A percentile compares a stretch with the other conserved stretches of the same genome.
Conservation (phyloP, 2,329 filamentous ascomycete species). For the Colletotrichum sublineola region DNA sequence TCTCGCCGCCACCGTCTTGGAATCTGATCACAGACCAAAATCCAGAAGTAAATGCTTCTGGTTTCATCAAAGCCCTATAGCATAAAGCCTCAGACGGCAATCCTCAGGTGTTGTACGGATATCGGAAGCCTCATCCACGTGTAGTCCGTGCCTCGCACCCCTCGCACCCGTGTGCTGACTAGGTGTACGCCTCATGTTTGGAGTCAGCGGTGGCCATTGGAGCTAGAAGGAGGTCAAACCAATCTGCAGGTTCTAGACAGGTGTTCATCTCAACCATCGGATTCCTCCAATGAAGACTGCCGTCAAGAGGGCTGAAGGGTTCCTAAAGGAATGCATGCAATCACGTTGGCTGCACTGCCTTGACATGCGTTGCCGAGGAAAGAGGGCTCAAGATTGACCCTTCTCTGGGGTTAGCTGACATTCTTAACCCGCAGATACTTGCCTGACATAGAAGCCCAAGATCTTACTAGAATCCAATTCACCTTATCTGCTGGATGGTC, state of each 20-base stretch:
- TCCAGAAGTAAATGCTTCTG: not conserved
- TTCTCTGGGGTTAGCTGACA: slow-evolving; percentile 17
- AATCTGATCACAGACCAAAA: not conserved
- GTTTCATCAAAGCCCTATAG: not conserved
- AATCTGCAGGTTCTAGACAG: slow-evolving; percentile 22
- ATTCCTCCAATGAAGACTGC: not conserved
- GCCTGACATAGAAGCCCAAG: not conserved
- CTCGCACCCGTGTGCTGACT: not conserved
- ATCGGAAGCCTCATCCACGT: slow-evolving; percentile 36
- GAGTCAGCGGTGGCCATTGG: not conserved
- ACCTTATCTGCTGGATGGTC: slow-evolving; percentile 5
- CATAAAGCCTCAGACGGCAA: slow-evolving; percentile 13
- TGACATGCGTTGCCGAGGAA: slow-evolving; percentile 16
- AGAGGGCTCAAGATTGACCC: not conserved
- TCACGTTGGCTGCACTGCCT: not conserved
- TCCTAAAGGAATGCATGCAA: slow-evolving; percentile 15
- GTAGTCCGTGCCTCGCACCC: slow-evolving; percentile 33
- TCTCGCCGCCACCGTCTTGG: not conserved
- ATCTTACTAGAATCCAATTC: slow-evolving; percentile 9
- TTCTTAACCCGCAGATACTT: slow-evolving; percentile 29
- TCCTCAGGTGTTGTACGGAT: slow-evolving; percentile 21
- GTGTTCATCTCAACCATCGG: not conserved
- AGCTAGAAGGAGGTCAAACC: slow-evolving; percentile 30
- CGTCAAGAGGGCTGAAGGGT: not conserved
- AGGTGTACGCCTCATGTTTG: slow-evolving; percentile 37